Evolutionary conservation across 495 filamentous ascomycete species (phyloP).

Genomic region (Acidomyces sp.): DNA sequence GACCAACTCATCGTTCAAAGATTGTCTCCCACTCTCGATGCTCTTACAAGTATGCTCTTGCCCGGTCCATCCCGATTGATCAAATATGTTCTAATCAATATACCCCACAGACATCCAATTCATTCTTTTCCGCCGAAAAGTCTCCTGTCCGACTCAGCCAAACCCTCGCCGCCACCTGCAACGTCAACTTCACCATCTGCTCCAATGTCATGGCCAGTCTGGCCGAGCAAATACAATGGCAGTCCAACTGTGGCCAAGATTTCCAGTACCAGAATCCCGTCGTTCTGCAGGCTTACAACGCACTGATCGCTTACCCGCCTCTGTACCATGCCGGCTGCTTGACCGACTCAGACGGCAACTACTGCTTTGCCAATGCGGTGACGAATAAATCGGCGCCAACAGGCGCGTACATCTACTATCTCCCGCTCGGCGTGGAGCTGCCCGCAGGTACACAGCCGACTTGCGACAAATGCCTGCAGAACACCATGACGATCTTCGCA

Average conservation of each 20-base stretch:
- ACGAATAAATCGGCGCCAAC: conserved; percentile 55
- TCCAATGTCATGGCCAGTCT: conserved; percentile 42
- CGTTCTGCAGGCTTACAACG: conserved; percentile 59
- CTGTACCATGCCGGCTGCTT: conserved; percentile 72
- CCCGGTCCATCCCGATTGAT: too few species aligned
- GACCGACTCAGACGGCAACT: conserved; percentile 40
- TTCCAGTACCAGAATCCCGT: conserved; percentile 49
- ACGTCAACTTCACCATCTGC: conserved; percentile 47
- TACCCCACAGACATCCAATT: conserved; percentile 44
- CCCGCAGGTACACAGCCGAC: conserved; percentile 49
- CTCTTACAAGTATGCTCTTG: conserved; percentile 45
- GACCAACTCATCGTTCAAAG: conserved; percentile 44
- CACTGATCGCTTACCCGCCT: conserved; percentile 57
- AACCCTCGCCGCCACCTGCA: conserved; percentile 59
- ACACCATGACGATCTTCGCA: conserved; percentile 27
- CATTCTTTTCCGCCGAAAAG: conserved; percentile 62
- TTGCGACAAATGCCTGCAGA: conserved; percentile 29
- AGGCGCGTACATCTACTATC: conserved; percentile 66
- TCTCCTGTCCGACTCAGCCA: conserved; percentile 53
- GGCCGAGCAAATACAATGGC: conserved; percentile 42
- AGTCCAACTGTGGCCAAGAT: conserved; percentile 57
- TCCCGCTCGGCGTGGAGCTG: conserved; percentile 63
- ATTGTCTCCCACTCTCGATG: conserved; percentile 62
- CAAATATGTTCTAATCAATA: background rate
- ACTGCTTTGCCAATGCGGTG: conserved; percentile 75